Conservation (phyloP, 495 filamentous ascomycete species). For the Penicillium ucsense region DNA sequence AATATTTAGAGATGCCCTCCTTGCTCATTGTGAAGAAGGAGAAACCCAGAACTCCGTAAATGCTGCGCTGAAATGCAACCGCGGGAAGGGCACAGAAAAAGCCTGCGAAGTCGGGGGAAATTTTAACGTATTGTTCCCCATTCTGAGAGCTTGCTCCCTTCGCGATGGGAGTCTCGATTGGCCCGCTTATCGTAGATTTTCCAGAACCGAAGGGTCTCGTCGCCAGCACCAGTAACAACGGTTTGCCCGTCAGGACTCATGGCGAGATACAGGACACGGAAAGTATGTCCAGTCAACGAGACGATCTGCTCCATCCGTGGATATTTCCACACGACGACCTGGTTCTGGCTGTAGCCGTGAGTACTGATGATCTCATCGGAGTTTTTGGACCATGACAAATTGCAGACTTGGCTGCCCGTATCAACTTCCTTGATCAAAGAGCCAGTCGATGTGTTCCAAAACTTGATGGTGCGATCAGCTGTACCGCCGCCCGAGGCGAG, state of each 20-base stretch:
- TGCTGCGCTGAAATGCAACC: slow-evolving; percentile 21
- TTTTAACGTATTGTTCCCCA: slow-evolving; percentile 62
- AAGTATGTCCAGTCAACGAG: slow-evolving; percentile 90
- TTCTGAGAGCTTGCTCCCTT: slow-evolving; percentile 50
- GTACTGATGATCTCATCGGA: slow-evolving; percentile 95
- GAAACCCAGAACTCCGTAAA: slow-evolving; percentile 21
- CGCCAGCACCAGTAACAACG: slow-evolving; percentile 91
- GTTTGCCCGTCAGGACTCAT: slow-evolving; percentile 94
- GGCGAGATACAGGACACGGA: slow-evolving; percentile 86
- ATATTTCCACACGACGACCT: slow-evolving; percentile 98
- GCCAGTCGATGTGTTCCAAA: slow-evolving; percentile 87
- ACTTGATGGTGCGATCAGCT: slow-evolving; percentile 90
- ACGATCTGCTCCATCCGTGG: slow-evolving; percentile 94
- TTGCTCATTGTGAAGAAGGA: slow-evolving; percentile 4
- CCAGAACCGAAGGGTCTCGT: slow-evolving; percentile 96
- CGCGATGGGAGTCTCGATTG: slow-evolving; percentile 41
- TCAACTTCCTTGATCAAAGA: slow-evolving; percentile 75
- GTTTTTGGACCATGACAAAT: slow-evolving; percentile 90
- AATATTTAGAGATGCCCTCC: slow-evolving; percentile 17
- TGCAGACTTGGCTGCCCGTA: slow-evolving; percentile 95
- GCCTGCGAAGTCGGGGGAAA: no score
- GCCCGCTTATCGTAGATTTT: slow-evolving; percentile 73
- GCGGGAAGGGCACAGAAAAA: no score
- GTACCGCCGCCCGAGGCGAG: slow-evolving; percentile 95
- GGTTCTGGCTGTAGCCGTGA: slow-evolving; percentile 95